phyloP scores from a whole-genome alignment of 805 yeast species.

The Yamadazyma sp. region DNA sequence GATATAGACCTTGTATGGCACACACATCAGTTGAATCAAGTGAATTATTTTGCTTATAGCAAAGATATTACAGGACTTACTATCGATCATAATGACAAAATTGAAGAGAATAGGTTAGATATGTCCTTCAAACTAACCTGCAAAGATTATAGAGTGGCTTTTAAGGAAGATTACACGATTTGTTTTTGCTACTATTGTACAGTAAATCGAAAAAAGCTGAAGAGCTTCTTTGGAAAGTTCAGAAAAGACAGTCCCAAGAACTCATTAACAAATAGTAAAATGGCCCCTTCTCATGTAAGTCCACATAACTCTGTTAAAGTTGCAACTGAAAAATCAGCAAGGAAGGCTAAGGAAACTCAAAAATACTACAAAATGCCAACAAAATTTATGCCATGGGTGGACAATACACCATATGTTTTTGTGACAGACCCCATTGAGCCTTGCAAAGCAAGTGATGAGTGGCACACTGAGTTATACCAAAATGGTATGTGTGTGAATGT shows the following conservation, averaged over 20 bases:
- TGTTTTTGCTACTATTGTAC: conserved; percentile 5
- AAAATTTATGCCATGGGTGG: too few relatives aligned
- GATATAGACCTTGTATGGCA: conserved; percentile 9
- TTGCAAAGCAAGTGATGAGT: neutral
- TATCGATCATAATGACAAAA: conserved; percentile 21
- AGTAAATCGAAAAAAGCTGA: neutral
- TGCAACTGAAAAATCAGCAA: neutral
- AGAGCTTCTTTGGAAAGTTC: neutral
- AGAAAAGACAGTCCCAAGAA: neutral
- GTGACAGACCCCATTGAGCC: too few relatives aligned
- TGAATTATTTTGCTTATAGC: conserved; percentile 1
- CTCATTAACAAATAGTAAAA: neutral
- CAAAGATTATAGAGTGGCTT: neutral
- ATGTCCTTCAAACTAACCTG: conserved; percentile 15
- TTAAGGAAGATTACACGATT: conserved; percentile 1
- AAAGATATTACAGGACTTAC: conserved; percentile 3
- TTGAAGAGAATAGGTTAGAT: conserved; percentile 19
- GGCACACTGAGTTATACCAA: neutral
- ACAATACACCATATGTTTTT: too few relatives aligned
- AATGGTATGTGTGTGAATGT: neutral
- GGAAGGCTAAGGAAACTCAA: too few relatives aligned
- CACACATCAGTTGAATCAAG: conserved; percentile 6
- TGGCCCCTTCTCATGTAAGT: neutral
- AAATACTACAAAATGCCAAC: too few relatives aligned
- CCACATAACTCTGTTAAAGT: neutral